These are phyloP conservation scores for Beta vulgaris DNA, from an alignment of 148 eudicot species.

Conservation along the genomic window DNA sequence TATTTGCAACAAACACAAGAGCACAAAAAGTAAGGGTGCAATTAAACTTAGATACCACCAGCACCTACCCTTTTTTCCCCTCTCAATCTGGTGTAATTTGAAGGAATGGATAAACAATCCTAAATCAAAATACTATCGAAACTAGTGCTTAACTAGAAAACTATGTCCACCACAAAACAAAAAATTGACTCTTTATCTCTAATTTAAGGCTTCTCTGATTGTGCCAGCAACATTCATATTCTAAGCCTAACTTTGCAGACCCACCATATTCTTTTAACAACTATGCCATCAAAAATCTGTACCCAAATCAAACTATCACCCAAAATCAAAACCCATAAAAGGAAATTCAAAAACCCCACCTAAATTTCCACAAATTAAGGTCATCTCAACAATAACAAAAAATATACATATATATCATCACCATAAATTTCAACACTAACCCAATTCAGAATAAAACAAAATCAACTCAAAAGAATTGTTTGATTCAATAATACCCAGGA, in stretches of 20 bases:
- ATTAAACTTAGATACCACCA: not conserved
- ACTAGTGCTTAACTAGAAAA: not conserved
- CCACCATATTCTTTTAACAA: constrained; percentile 4
- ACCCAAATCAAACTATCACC: constrained; percentile 1
- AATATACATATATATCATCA: constrained; percentile 6
- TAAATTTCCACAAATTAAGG: not conserved
- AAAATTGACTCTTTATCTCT: not conserved
- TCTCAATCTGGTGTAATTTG: not conserved
- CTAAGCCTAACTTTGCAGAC: not conserved
- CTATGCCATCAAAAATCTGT: not conserved
- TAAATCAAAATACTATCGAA: not conserved
- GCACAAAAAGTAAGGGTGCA: not conserved
- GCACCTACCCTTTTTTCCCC: not conserved
- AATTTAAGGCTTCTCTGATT: too few relatives aligned
- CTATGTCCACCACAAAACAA: not conserved
- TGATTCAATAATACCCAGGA: not conserved
- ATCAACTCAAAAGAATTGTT: not conserved
- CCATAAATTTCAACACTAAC: not conserved
- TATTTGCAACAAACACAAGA: too few relatives aligned
- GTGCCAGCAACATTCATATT: not conserved
- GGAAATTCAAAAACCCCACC: constrained; percentile 1
- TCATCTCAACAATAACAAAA: not conserved
- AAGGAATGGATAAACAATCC: not conserved
- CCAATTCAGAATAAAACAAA: constrained; percentile 11
- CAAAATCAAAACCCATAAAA: not conserved